These are phyloP conservation scores for Amesomyces nigricolor DNA, from an alignment of 2,329 filamentous ascomycete genomes.

Conservation along the genomic window DNA sequence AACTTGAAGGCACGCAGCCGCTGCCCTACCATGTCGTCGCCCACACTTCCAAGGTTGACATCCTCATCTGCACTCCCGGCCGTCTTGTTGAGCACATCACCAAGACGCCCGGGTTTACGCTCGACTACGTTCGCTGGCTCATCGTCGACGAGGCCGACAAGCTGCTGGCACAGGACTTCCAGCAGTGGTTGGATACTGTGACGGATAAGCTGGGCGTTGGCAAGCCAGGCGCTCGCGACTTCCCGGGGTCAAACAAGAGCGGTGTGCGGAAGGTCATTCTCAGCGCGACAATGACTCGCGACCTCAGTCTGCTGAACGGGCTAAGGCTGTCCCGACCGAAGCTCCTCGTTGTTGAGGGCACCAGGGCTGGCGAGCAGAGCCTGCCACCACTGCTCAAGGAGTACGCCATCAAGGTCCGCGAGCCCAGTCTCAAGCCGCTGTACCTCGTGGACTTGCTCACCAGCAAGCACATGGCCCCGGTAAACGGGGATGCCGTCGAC, in stretches of 20 bases:
- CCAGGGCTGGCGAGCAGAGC: conserved; percentile 29
- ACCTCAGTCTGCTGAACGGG: conserved; percentile 71
- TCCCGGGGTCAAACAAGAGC: conserved; percentile 45
- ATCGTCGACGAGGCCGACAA: conserved; percentile 93
- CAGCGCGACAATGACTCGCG: conserved; percentile 86
- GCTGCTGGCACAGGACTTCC: conserved; percentile 83
- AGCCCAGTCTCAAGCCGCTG: conserved; percentile 70
- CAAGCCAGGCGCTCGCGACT: conserved; percentile 46
- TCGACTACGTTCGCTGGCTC: conserved; percentile 78
- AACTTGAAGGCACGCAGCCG: conserved; percentile 31
- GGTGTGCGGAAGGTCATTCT: conserved; percentile 75
- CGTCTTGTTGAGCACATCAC: conserved; percentile 86
- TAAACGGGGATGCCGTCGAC: conserved; percentile 29
- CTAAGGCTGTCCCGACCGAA: conserved; percentile 68
- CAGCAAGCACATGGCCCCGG: conserved; percentile 43
- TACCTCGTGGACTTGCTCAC: conserved; percentile 75
- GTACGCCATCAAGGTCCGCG: conserved; percentile 60
- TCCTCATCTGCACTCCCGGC: conserved; percentile 87
- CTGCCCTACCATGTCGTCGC: conserved; percentile 59
- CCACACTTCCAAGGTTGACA: conserved; percentile 69
- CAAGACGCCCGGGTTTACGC: conserved; percentile 72
- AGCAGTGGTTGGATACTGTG: conserved; percentile 77
- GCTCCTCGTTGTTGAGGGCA: conserved; percentile 67
- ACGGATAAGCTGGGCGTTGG: conserved; percentile 53
- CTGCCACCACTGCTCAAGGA: conserved; percentile 62